These are phyloP conservation scores for Wickerhamomyces queroliae DNA, from an alignment of 805 yeast species.

Conservation along the genomic window DNA sequence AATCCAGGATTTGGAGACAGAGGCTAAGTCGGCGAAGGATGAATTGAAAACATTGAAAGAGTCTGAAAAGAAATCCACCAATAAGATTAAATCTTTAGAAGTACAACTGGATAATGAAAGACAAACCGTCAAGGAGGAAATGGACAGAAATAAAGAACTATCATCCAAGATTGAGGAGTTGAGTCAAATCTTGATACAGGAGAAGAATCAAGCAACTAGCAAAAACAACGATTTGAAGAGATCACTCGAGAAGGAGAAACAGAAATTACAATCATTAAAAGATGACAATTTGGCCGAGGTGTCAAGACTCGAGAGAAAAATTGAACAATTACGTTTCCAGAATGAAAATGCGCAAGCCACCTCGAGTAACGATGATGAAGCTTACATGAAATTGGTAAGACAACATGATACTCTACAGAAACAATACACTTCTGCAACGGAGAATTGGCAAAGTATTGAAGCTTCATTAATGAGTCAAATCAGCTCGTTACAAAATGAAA, in stretches of 20 bases:
- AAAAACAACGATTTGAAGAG: slow-evolving; percentile 26
- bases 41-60: slow-evolving; percentile 21
- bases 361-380: slow-evolving; percentile 27
- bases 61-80: slow-evolving; percentile 19
- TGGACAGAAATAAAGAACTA: slow-evolving; percentile 15
- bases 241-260: slow-evolving; percentile 29
- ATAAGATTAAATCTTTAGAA: slow-evolving; percentile 17
- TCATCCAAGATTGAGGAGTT: slow-evolving; percentile 20
- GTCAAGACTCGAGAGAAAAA: slow-evolving; percentile 55
- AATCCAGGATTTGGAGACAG: slow-evolving; percentile 16
- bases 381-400: slow-evolving; percentile 34
- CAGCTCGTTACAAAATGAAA: slow-evolving; percentile 36
- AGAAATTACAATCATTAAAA: slow-evolving; percentile 17
- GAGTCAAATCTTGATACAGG: slow-evolving; percentile 17
- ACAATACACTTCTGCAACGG: slow-evolving; percentile 71
- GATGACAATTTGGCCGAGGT: slow-evolving; percentile 36
- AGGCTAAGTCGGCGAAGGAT: slow-evolving; percentile 19
- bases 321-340: slow-evolving; percentile 62
- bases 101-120: slow-evolving; percentile 15
- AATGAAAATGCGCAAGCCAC: slow-evolving; percentile 41
- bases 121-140: slow-evolving; percentile 16
- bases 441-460: slow-evolving; percentile 81
- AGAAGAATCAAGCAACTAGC: slow-evolving; percentile 15
- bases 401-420: slow-evolving; percentile 55
- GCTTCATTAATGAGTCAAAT: slow-evolving; percentile 49